These are phyloP conservation scores for Harrya chromipes DNA, from an alignment of 768 basidiomycete genomes.

Conservation along the genomic window DNA sequence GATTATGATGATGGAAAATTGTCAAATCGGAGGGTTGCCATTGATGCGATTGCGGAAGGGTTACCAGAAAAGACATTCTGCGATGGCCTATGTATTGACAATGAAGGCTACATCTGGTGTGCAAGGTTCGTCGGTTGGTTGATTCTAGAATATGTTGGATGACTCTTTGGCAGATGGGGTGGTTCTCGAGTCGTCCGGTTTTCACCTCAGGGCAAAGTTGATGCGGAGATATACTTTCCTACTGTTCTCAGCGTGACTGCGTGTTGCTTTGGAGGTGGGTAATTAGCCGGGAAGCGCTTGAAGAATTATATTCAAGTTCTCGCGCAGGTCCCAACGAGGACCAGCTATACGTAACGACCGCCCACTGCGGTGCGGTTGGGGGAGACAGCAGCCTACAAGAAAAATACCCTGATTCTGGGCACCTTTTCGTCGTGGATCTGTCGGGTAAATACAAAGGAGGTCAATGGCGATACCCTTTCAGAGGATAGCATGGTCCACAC, in stretches of 20 bases:
- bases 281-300: conserved; percentile 1
- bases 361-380: conserved; percentile 56
- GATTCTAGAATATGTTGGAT: neutral
- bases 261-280: conserved; percentile 57
- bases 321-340: conserved; percentile 55
- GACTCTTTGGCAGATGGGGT: conserved; percentile 49
- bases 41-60: conserved; percentile 55
- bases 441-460: conserved; percentile 24
- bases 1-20: conserved; percentile 48
- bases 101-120: conserved; percentile 63
- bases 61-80: conserved; percentile 49
- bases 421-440: conserved; percentile 34
- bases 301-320: neutral
- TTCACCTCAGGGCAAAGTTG: conserved; percentile 48
- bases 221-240: conserved; percentile 57
- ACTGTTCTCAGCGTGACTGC: conserved; percentile 63
- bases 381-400: conserved; percentile 43
- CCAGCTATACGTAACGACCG: conserved; percentile 53
- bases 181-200: conserved; percentile 59
- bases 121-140: conserved; percentile 40
- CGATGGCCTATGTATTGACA: conserved; percentile 67
- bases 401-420: conserved; percentile 34
- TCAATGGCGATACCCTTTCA: conserved; percentile 22
- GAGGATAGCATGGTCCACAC: conserved; percentile 7
- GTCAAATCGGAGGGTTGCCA: conserved; percentile 52